Evolutionary conservation across 805 yeast species (phyloP).

Genomic region (Pichia occidentalis): DNA sequence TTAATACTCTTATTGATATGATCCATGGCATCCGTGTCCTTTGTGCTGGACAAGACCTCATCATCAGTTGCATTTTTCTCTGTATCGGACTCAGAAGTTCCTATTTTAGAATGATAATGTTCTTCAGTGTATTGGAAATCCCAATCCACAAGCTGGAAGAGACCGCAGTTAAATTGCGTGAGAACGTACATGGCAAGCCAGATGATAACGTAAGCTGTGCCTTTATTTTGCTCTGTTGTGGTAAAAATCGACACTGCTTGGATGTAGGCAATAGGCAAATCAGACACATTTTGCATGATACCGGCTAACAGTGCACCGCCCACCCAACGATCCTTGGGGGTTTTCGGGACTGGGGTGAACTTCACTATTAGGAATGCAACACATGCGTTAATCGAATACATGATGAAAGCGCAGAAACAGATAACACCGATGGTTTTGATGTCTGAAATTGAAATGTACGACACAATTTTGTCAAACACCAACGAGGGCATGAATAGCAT

Average conservation of each 20-base stretch:
- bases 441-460: slow-evolving; percentile 54
- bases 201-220: slow-evolving; percentile 49
- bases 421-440: slow-evolving; percentile 66
- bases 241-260: slow-evolving; percentile 47
- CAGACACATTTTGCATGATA: slow-evolving; percentile 67
- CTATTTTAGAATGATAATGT: background rate
- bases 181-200: slow-evolving; percentile 48
- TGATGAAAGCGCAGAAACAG: slow-evolving; percentile 42
- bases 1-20: background rate
- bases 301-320: slow-evolving; percentile 70
- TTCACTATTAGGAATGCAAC: slow-evolving; percentile 35
- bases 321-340: slow-evolving; percentile 41
- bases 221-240: slow-evolving; percentile 27
- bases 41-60: background rate
- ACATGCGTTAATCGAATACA: slow-evolving; percentile 44
- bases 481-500: slow-evolving; percentile 60
- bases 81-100: too few species aligned
- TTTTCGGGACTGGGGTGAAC: slow-evolving; percentile 45
- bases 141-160: slow-evolving; percentile 42
- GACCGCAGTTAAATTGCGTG: slow-evolving; percentile 47
- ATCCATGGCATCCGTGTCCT: background rate
- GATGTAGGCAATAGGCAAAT: slow-evolving; percentile 69
- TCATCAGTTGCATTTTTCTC: slow-evolving; percentile 4
- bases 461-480: slow-evolving; percentile 56
- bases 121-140: slow-evolving; percentile 37